Evolutionary conservation across 129 eudicot species (phyloP).

Genomic region (Gnaphalium uliginosum): DNA sequence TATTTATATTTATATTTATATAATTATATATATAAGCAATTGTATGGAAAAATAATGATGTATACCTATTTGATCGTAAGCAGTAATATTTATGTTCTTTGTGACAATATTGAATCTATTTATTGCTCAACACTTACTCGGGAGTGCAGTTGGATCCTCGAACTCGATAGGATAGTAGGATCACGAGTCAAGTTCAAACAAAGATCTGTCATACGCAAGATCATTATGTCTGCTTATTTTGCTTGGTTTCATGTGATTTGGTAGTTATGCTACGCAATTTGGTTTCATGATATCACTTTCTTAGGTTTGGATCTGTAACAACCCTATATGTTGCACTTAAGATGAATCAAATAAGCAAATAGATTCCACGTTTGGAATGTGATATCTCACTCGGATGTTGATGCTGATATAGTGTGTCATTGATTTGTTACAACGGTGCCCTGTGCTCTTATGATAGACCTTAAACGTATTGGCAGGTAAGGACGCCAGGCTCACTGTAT

Average conservation of each 20-base stretch:
- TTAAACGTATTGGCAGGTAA: not conserved
- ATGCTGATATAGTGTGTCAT: not conserved
- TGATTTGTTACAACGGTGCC: not conserved
- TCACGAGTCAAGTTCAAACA: not conserved
- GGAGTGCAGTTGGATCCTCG: not conserved
- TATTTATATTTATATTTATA: no score
- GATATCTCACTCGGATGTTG: not conserved
- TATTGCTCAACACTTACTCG: not conserved
- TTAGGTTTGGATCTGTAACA: not conserved
- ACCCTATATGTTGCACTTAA: not conserved
- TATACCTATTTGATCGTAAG: not conserved
- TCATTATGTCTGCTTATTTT: not conserved
- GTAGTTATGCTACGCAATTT: not conserved
- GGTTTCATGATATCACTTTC: constrained; percentile 7
- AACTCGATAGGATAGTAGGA: constrained; percentile 1
- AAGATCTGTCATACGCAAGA: not conserved
- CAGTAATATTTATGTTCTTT: not conserved
- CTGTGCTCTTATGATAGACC: not conserved
- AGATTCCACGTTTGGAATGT: constrained; percentile 1
- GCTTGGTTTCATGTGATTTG: not conserved
- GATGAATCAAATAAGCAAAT: not conserved
- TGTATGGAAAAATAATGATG: not conserved
- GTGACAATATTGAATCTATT: constrained; percentile 1
- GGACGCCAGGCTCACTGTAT: not conserved
- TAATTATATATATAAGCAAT: not conserved